A percentile compares a stretch with the other conserved stretches of the same genome.
These are phyloP conservation scores for Amesomyces nigricolor DNA, from an alignment of 2,329 filamentous ascomycete species.

Conservation along the genomic window DNA sequence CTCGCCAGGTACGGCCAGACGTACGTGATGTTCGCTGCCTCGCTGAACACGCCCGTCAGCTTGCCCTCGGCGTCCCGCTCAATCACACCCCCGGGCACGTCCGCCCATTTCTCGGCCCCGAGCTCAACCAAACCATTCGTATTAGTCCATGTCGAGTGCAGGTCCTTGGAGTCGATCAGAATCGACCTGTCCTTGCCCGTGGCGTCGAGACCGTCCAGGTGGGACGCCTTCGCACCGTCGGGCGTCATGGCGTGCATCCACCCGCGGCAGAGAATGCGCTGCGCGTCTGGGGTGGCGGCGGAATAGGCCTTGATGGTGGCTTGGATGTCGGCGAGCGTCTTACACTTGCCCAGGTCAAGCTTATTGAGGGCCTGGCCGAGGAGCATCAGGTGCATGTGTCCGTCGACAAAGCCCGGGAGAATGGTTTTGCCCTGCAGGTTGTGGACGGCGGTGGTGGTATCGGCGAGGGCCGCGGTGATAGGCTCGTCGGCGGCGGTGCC, in stretches of 20 bases:
- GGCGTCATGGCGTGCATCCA: conserved; percentile 55
- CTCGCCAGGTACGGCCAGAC: conserved; percentile 50
- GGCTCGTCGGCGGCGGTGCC: conserved; percentile 31
- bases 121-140: conserved; percentile 47
- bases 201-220: conserved; percentile 47
- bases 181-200: conserved; percentile 43
- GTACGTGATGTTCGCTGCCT: conserved; percentile 48
- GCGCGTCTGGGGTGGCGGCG: conserved; percentile 37
- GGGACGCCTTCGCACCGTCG: conserved; percentile 34
- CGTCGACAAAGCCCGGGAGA: conserved; percentile 52
- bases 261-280: conserved; percentile 46
- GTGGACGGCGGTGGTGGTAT: conserved; percentile 23
- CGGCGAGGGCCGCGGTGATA: conserved; percentile 28
- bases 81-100: conserved; percentile 49
- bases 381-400: conserved; percentile 52
- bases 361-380: conserved; percentile 51
- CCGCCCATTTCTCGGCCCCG: conserved; percentile 40
- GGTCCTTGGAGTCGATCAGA: conserved; percentile 51
- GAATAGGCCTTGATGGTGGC: conserved; percentile 41
- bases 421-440: conserved; percentile 39
- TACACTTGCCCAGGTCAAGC: conserved; percentile 42
- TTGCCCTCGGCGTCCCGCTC: conserved; percentile 42
- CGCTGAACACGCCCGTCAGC: conserved; percentile 46
- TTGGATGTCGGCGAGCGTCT: conserved; percentile 44
- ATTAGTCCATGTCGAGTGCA: conserved; percentile 53